Base-by-base conservation (phyloP, 2,329 filamentous ascomycete species). In the Fusarium sp. region DNA sequence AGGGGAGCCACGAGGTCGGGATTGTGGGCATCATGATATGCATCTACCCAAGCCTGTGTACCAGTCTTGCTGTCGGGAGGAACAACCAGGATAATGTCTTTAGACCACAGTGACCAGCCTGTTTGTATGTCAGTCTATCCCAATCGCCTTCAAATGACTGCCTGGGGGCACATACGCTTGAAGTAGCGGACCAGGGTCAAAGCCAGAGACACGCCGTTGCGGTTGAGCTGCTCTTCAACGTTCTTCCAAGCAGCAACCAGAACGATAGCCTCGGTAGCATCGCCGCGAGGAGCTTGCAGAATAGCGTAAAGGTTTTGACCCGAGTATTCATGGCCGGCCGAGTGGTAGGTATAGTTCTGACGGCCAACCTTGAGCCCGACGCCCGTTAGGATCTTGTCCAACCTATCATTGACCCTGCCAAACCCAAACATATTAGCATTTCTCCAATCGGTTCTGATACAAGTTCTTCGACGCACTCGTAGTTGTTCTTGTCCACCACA, bases 101-200 rank as follows among this genome's bases (percentile, higher is more conserved):
- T 99, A 62, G 94, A 98, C 96, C 96, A 99, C 28, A 99, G 86
- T 54, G 94, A 98, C 96, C 96, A 99, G 72, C 92, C 88, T 90
- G 36, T 26, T 11, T n/a, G 13, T 15, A 38, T 55, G 55, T 77
- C 34, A 79, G 72, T 62, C 28, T 13, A 24, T 49, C 26, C 11
- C 7, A 31, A 36, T 38, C 14, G 15, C 13, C 34, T 46, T 34
- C 10, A 31, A 28, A 46, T 21, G 7, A 24, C 6, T 44, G 33
- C 39, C 26, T 36, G 28, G 33, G 47, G 21, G 22, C 21, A 70
- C 84, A 33, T 75, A 89, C 92, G 89, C 80, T 97, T 97, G 83
- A 99, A 98, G 81, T 99, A 99, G 70, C 96, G 89, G 28, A 94
- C 93, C 71, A 99, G 81, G 1, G 95, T 94, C 74, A 99, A 82